These are phyloP conservation scores for Teratosphaeria epicoccoides DNA, from an alignment of 2,329 filamentous ascomycete species.

Conservation along the genomic window DNA sequence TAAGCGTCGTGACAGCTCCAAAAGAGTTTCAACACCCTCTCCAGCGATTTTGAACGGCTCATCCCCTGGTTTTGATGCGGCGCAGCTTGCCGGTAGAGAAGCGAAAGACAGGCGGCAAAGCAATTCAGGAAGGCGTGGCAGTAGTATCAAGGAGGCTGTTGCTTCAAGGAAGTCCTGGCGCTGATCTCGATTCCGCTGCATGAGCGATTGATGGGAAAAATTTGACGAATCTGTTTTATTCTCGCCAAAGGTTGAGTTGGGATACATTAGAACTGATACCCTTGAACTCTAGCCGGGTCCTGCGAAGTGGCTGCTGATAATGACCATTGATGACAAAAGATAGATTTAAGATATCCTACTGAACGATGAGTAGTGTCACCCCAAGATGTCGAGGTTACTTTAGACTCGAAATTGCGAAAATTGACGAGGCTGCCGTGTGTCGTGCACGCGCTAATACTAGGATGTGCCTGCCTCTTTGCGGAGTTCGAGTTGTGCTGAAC, in stretches of 20 bases:
- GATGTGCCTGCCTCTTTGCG: no score
- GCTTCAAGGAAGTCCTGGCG: conserved; percentile 5
- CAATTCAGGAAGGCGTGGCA: conserved; percentile 5
- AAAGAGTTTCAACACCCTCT: conserved; percentile 1
- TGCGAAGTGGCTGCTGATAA: neutral
- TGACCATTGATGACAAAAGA: neutral
- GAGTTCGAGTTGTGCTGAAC: no score
- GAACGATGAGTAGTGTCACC: no score
- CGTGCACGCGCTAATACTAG: no score
- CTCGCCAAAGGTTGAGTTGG: neutral
- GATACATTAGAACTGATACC: neutral
- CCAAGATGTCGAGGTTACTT: no score
- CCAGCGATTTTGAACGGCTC: neutral
- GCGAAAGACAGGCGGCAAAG: neutral
- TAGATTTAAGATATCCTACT: no score
- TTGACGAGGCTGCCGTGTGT: no score
- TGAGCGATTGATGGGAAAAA: neutral
- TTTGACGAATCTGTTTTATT: neutral
- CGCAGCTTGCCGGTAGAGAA: neutral
- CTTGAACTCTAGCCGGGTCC: neutral
- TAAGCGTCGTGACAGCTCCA: conserved; percentile 5
- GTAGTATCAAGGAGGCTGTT: conserved; percentile 12
- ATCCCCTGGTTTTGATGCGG: neutral
- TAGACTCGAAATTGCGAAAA: no score
- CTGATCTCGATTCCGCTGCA: neutral